Evolutionary conservation across 2,329 filamentous ascomycete species (phyloP).

Genomic region (Berkeleyomyces rouxiae): DNA sequence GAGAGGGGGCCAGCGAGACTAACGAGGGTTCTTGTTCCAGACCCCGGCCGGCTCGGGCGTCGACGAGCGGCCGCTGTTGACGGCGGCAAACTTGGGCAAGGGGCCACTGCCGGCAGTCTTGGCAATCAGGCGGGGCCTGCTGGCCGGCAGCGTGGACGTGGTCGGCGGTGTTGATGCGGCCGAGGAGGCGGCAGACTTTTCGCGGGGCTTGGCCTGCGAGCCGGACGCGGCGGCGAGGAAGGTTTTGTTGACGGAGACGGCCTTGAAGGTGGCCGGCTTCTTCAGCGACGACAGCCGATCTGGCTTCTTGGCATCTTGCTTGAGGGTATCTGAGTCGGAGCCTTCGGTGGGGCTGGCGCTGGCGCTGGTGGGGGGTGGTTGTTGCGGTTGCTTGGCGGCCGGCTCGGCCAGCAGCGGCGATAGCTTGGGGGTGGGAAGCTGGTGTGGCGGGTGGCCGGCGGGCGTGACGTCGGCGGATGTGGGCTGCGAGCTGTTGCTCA

Average conservation of each 20-base stretch:
- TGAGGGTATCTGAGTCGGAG: constrained; percentile 57
- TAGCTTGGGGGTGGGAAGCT: not conserved
- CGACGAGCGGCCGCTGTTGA: constrained; percentile 39
- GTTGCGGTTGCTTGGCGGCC: constrained; percentile 17
- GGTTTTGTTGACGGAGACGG: constrained; percentile 70
- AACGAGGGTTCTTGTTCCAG: constrained; percentile 82
- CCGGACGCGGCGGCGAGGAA: constrained; percentile 48
- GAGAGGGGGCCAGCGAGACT: constrained; percentile 21
- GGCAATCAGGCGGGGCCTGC: constrained; percentile 56
- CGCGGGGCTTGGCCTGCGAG: constrained; percentile 31
- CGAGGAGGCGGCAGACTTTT: constrained; percentile 33
- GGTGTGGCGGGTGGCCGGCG: not conserved
- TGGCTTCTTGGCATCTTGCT: constrained; percentile 42
- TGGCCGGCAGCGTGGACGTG: constrained; percentile 31
- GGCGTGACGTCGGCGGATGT: too few species aligned
- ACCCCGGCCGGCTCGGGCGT: constrained; percentile 59
- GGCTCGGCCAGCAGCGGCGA: not conserved
- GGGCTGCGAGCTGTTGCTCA: too few species aligned
- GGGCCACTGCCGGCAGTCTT: constrained; percentile 50
- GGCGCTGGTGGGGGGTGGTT: constrained; percentile 31
- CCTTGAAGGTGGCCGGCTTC: constrained; percentile 66
- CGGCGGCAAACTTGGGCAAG: constrained; percentile 25
- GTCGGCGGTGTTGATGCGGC: constrained; percentile 21
- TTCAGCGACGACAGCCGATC: constrained; percentile 45
- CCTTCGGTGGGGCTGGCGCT: constrained; percentile 56